phyloP scores from a whole-genome alignment of 192 early-diverging fungal species.

The Pilobolus umbonatus region DNA sequence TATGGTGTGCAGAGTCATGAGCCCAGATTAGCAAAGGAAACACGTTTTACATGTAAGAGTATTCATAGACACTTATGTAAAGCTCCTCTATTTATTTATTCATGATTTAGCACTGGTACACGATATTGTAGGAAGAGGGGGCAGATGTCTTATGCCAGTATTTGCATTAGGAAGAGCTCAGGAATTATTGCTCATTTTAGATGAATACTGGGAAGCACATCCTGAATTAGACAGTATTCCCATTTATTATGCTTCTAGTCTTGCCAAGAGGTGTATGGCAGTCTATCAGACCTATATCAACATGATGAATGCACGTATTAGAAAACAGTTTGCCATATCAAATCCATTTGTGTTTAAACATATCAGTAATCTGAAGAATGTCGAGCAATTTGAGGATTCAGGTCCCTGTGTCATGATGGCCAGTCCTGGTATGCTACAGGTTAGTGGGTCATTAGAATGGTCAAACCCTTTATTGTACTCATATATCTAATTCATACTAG shows the following conservation, averaged over 20 bases:
- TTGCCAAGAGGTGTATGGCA: conserved; percentile 97
- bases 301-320: conserved; percentile 96
- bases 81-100: not conserved
- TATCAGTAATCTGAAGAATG: conserved; percentile 83
- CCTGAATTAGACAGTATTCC: conserved; percentile 86
- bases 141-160: conserved; percentile 92
- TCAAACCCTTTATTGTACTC: not conserved
- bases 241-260: conserved; percentile 89
- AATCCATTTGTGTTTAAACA: conserved; percentile 98
- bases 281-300: conserved; percentile 97
- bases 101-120: conserved; percentile 57
- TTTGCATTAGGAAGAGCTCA: conserved; percentile 97
- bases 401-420: conserved; percentile 99
- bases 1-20: conserved; percentile 97
- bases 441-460: conserved; percentile 9
- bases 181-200: conserved; percentile 93
- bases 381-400: conserved; percentile 85
- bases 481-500: conserved; percentile 43
- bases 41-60: conserved; percentile 69
- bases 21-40: conserved; percentile 89
- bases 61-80: not conserved
- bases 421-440: conserved; percentile 96
- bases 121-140: conserved; percentile 78
- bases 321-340: conserved; percentile 75
- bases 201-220: conserved; percentile 95